Evolutionary conservation across 805 yeast genomes (phyloP), one percentile per base, ranked within the genome.

Genomic region (Cyberlindnera saturnus): DNA sequence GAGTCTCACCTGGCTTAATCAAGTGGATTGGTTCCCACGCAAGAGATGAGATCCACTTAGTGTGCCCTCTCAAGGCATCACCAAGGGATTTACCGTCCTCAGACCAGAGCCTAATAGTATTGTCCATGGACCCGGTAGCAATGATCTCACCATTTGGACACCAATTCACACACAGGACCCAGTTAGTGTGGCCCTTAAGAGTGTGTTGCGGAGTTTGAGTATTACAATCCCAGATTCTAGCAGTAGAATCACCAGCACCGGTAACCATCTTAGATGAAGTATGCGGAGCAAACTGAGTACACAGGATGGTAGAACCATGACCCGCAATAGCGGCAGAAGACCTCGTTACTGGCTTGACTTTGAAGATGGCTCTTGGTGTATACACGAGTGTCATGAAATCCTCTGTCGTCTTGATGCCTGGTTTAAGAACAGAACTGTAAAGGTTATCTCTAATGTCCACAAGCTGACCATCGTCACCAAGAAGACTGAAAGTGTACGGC

Each of bases 111-210:
- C 96, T 73, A 18, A 93, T 73, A 4, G 96, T 86, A 57, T 77
- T 80, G 60, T 93, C 99, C 96, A 88, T 89, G 20, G 95, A 81
- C 0, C 98, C 99, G 1, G 99, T 91, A 11, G 99, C 99, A 38
- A 93, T 78, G 57, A 82, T 72, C 48, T 81, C 81, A 20, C 96
- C 98, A 62, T 87, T 86, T 3, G 99, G 97, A 17, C 95, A 83
- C 82, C 95, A 93, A 3, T 85, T 70, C 7, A 85, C 96, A 61
- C 95, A 84, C 36, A 93, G 68, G 6, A 93, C 98, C 96, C 97
- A 93, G 66, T 90, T 88, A 10, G 78, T 69, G 58, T 93, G 99
- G 1, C 98, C 98, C 5, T 71, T 57, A 41, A 93, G 67, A 0
- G 95, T 86, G 48, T 79, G 75, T 58, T 82, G 69, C 8, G 96